Evolutionary conservation across 805 yeast species (phyloP).

Genomic region (Metschnikowia continentalis): DNA sequence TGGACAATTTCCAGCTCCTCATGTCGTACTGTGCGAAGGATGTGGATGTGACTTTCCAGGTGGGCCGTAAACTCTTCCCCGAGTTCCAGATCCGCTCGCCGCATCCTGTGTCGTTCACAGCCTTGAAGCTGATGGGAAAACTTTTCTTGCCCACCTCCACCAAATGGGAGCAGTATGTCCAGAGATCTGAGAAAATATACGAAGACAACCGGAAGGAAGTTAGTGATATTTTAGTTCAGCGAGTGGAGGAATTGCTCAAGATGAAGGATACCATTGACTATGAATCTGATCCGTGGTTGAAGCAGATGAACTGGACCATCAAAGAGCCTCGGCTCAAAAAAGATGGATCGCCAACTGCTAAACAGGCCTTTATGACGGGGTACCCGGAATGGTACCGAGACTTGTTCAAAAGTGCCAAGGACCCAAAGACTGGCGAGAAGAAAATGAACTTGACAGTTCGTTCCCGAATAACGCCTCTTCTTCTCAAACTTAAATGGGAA

Average conservation of each 20-base stretch:
- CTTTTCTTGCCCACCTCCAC: slow-evolving; percentile 73
- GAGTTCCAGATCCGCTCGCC: slow-evolving; percentile 66
- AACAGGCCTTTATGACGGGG: slow-evolving; percentile 77
- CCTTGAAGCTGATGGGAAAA: slow-evolving; percentile 67
- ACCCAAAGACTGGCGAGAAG: slow-evolving; percentile 27
- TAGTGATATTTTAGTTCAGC: slow-evolving; percentile 49
- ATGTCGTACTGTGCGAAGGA: slow-evolving; percentile 84
- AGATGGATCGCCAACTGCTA: slow-evolving; percentile 62
- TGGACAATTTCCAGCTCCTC: slow-evolving; percentile 53
- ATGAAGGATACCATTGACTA: slow-evolving; percentile 27
- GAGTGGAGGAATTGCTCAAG: slow-evolving; percentile 58
- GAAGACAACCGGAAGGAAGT: slow-evolving; percentile 55
- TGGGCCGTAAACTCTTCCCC: slow-evolving; percentile 68
- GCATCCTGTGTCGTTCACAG: slow-evolving; percentile 93
- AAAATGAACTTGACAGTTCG: slow-evolving; percentile 62
- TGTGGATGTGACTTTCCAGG: slow-evolving; percentile 68
- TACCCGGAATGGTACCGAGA: slow-evolving; percentile 91
- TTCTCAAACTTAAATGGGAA: slow-evolving; percentile 81
- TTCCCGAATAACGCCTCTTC: slow-evolving; percentile 70
- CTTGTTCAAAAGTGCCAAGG: slow-evolving; percentile 32
- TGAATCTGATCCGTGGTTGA: slow-evolving; percentile 79
- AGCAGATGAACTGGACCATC: slow-evolving; percentile 84
- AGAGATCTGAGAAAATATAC: slow-evolving; percentile 62
- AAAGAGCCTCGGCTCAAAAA: slow-evolving; percentile 59
- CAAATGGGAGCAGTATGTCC: slow-evolving; percentile 71